phyloP scores from a whole-genome alignment of 2,329 filamentous ascomycete species.

The Diaporthe aspalathi region DNA sequence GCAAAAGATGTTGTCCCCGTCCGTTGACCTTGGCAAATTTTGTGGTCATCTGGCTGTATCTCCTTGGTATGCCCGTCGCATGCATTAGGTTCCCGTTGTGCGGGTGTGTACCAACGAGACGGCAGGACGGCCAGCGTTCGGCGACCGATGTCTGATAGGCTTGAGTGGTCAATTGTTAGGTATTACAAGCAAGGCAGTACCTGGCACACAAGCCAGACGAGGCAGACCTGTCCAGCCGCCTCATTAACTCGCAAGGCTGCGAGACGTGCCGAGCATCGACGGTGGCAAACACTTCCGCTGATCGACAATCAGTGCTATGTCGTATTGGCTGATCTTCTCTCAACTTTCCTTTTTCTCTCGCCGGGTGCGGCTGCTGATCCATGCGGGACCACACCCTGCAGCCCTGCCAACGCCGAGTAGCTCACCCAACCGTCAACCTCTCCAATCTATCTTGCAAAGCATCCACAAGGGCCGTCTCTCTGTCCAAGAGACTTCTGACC shows the following conservation, averaged over 20 bases:
- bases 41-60: neutral
- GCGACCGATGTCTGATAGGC: neutral
- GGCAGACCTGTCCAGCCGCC: neutral
- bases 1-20: neutral
- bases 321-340: constrained; percentile 36
- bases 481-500: constrained; percentile 71
- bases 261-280: neutral
- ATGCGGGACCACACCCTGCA: neutral
- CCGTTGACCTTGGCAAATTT: neutral
- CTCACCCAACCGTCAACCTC: constrained; percentile 57
- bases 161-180: constrained; percentile 20
- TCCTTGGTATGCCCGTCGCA: neutral
- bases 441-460: constrained; percentile 73
- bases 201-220: constrained; percentile 3
- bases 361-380: constrained; percentile 23
- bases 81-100: constrained; percentile 8
- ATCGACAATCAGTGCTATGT: constrained; percentile 28
- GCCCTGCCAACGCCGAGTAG: neutral
- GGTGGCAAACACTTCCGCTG: constrained; percentile 14
- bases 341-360: constrained; percentile 3
- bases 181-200: constrained; percentile 20
- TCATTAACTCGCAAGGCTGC: constrained; percentile 25
- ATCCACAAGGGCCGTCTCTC: constrained; percentile 76
- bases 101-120: neutral
- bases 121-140: neutral